phyloP scores from a whole-genome alignment of 148 eudicot species.

The Hydrangea macrophylla region DNA sequence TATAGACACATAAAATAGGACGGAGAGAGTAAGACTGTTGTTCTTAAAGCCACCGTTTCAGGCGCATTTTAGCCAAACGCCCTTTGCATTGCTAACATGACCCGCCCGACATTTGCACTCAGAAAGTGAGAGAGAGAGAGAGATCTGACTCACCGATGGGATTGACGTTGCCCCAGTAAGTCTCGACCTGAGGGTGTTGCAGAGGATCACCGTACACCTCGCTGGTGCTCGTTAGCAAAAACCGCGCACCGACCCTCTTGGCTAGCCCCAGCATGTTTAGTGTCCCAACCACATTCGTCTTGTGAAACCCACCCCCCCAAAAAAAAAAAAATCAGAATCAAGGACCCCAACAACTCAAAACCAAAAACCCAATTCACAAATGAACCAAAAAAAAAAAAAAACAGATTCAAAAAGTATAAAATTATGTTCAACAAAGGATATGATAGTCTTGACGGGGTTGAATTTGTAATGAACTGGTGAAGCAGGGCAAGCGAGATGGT shows the following conservation, averaged over 20 bases:
- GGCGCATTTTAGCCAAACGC: constrained; percentile 8
- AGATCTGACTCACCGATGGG: constrained; percentile 63
- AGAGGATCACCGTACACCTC: constrained; percentile 99
- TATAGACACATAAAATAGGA: no score
- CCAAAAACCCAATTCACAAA: not conserved
- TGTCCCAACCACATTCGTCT: constrained; percentile 99
- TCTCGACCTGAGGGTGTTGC: constrained; percentile 92
- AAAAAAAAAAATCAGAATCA: constrained; percentile 16
- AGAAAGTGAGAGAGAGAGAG: not conserved
- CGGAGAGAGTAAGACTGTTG: no score
- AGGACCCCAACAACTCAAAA: not conserved
- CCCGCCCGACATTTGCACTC: no score
- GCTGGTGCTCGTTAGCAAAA: constrained; percentile 92
- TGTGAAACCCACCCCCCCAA: constrained; percentile 32
- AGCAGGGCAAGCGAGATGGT: constrained; percentile 97
- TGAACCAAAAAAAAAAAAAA: not conserved
- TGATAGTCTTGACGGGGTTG: constrained; percentile 96
- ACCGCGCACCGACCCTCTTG: constrained; percentile 91
- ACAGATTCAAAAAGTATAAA: not conserved
- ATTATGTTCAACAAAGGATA: constrained; percentile 63
- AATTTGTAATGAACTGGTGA: constrained; percentile 96
- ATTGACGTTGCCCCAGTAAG: constrained; percentile 98
- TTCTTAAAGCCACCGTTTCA: not conserved
- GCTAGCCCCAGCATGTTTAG: constrained; percentile 96
- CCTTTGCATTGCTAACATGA: not conserved